Evolutionary conservation across 495 filamentous ascomycete genomes (phyloP), one percentile per base, ranked within the genome.

Genomic region (Penicillium cataractarum): DNA sequence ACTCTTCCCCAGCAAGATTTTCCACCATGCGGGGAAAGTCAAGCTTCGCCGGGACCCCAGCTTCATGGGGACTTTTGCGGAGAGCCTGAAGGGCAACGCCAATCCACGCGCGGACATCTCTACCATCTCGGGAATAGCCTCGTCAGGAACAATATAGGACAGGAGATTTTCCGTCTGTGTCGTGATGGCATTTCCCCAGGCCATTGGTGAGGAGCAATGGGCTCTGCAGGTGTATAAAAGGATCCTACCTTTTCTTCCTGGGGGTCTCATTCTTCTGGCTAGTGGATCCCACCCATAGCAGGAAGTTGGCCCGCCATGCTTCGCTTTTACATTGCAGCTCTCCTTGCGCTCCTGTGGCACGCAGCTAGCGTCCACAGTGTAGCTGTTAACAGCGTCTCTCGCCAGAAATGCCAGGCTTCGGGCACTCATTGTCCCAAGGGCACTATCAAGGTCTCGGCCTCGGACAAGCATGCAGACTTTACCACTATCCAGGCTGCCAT

Each of bases 401-500:
- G 55, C 32, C 32, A 64, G 26, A 27, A 50, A 52, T 72, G 70
- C 60, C 70, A 72, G 56, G n/a, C 31, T 1, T 58, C 37, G n/a
- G 42, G 51, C 42, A 66, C 54, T n/a, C 78, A 75, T 22, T 87
- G 84, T 60, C 80, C 83, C 0, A 8, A 65, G n/a, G 76, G 75
- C 22, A 86, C 83, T 5, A 67, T 85, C 44, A 64, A 81, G 32
- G 84, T 87, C 39, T 80, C 78, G 12, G 54, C 64, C 33, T 63
- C 64, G n/a, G 51, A 73, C 56, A 51, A 60, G 0, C 65, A 61
- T 8, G 74, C 79, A 13, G 40, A 78, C n/a, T 85, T 83, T 72
- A 68, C 65, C 27, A 80, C 78, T 21, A 75, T 86, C 62, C 83
- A 83, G 64, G 69, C 71, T 29, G 86, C 86, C 53, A 80, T 87